Conservation (phyloP, 352 stramenopile species). For the Saprolegnia diclina region DNA sequence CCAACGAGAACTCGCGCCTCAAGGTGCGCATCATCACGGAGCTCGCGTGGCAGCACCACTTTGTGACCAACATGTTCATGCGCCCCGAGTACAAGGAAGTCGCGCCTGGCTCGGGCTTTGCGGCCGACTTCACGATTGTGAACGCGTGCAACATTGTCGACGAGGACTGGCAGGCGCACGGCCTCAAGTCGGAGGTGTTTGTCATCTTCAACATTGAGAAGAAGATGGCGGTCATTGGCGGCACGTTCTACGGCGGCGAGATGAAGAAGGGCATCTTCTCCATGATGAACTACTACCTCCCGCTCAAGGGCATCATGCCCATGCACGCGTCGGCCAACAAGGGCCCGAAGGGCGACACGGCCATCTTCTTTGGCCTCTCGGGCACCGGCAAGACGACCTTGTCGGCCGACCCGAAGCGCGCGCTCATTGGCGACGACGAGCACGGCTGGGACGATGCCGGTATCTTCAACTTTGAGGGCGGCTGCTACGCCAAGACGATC, state of each 20-base stretch:
- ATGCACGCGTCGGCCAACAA: slow-evolving; percentile 64
- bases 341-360: slow-evolving; percentile 40
- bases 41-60: slow-evolving; percentile 59
- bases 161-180: slow-evolving; percentile 49
- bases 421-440: slow-evolving; percentile 93
- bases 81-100: slow-evolving; percentile 52
- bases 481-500: slow-evolving; percentile 97
- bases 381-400: slow-evolving; percentile 92
- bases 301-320: slow-evolving; percentile 51
- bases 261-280: slow-evolving; percentile 74
- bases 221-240: slow-evolving; percentile 49
- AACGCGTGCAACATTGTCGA: slow-evolving; percentile 58
- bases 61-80: slow-evolving; percentile 71
- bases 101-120: slow-evolving; percentile 34
- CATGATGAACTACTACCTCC: slow-evolving; percentile 67
- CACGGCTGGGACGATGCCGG: slow-evolving; percentile 65
- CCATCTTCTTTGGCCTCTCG: slow-evolving; percentile 52
- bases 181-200: slow-evolving; percentile 53
- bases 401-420: slow-evolving; percentile 76
- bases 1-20: slow-evolving; percentile 51
- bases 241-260: slow-evolving; percentile 60
- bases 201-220: slow-evolving; percentile 70
- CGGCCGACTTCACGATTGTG: slow-evolving; percentile 58
- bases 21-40: slow-evolving; percentile 57
- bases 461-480: slow-evolving; percentile 97